A percentile compares a stretch with the other conserved stretches of the same genome.
phyloP scores from a whole-genome alignment of 2,329 filamentous ascomycete species.

The Cordyceps farinosa region DNA sequence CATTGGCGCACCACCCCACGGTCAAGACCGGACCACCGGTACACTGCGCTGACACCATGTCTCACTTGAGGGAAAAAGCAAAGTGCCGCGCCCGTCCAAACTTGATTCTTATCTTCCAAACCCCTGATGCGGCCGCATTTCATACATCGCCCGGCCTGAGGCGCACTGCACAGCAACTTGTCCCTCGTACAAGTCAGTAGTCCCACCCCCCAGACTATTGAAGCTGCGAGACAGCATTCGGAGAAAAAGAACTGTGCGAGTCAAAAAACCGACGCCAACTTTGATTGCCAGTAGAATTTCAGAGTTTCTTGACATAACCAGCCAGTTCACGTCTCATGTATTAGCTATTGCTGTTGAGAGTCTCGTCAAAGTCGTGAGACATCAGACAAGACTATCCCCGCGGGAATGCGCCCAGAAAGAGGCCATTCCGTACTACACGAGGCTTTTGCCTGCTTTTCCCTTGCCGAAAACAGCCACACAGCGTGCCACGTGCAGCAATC shows the following conservation, averaged over 20 bases:
- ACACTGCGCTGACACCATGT: constrained; percentile 10
- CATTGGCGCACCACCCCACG: constrained; percentile 2
- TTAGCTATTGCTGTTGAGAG: not conserved
- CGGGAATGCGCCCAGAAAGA: not conserved
- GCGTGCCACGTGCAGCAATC: constrained; percentile 2
- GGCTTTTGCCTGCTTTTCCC: not conserved
- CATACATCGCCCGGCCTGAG: not conserved
- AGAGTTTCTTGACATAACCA: not conserved
- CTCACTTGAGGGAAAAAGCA: constrained; percentile 3
- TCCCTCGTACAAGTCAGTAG: too few species aligned
- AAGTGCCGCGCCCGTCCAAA: not conserved
- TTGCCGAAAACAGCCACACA: not conserved
- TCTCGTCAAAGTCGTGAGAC: not conserved
- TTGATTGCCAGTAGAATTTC: too few species aligned
- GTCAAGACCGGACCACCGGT: not conserved
- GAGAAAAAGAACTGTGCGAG: not conserved
- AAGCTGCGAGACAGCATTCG: too few species aligned
- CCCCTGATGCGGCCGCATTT: not conserved
- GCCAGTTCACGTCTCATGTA: not conserved
- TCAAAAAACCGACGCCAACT: not conserved
- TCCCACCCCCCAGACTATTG: too few species aligned
- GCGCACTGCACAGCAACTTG: too few species aligned
- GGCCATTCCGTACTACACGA: not conserved
- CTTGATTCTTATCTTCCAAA: not conserved
- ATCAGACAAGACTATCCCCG: not conserved